phyloP scores from a whole-genome alignment of 345 rosid genomes.

The Crucihimalaya himalaica region DNA sequence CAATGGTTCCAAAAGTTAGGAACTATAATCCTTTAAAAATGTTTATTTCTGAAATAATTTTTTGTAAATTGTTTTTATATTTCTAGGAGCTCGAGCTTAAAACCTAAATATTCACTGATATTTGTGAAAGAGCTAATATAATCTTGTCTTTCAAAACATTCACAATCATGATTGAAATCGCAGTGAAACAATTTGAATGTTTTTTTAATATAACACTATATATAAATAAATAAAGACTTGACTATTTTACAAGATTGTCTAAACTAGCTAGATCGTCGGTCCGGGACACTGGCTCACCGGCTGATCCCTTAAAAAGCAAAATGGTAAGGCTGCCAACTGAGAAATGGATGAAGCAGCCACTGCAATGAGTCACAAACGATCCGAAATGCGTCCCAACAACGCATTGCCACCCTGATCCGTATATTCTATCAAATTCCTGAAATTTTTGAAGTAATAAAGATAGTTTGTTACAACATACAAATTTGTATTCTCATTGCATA shows the following conservation, averaged over 20 bases:
- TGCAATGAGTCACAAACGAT: conserved; percentile 60
- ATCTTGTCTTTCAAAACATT: not conserved
- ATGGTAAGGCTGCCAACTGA: conserved; percentile 54
- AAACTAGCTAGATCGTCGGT: conserved; percentile 11
- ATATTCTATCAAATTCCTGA: conserved; percentile 54
- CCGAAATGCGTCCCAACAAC: conserved; percentile 64
- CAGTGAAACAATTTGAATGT: not conserved
- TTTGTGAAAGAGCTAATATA: too few species aligned
- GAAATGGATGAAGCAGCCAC: conserved; percentile 61
- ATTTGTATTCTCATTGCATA: not conserved
- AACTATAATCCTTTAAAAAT: too few species aligned
- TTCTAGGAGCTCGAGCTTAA: too few species aligned
- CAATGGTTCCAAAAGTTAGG: too few species aligned
- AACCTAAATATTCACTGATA: too few species aligned
- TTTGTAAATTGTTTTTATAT: too few species aligned
- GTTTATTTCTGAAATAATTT: too few species aligned
- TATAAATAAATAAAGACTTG: not conserved
- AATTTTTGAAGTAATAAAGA: not conserved
- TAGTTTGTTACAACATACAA: not conserved
- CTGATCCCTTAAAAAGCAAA: conserved; percentile 69
- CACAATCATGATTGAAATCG: not conserved
- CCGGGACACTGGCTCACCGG: conserved; percentile 11
- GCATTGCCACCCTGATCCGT: conserved; percentile 65
- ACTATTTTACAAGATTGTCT: conserved; percentile 12
- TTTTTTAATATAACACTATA: not conserved